These are phyloP conservation scores for Pterulicium gracile DNA, from an alignment of 1,284 basidiomycete genomes.

Conservation along the genomic window DNA sequence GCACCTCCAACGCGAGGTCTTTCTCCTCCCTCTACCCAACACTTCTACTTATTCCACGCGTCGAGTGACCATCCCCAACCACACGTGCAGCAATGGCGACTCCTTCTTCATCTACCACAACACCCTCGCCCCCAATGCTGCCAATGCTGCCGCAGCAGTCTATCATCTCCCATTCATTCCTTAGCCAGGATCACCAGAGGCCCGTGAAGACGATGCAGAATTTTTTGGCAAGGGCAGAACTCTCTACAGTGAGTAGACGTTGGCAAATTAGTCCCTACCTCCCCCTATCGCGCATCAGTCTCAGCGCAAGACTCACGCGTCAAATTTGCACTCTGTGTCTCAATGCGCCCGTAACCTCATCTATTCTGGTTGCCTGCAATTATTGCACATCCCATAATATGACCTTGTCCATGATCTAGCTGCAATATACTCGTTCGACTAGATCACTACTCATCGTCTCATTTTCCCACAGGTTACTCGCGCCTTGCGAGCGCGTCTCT, in stretches of 20 bases:
- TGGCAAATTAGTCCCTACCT: constrained; percentile 5
- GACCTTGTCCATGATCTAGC: too few relatives aligned
- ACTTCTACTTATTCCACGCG: not conserved
- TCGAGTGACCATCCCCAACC: too few relatives aligned
- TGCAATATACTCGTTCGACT: too few relatives aligned
- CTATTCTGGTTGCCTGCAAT: too few relatives aligned
- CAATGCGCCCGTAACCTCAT: too few relatives aligned
- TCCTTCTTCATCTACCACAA: constrained; percentile 66
- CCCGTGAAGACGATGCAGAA: constrained; percentile 49
- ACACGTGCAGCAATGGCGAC: constrained; percentile 53
- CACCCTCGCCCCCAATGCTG: constrained; percentile 58
- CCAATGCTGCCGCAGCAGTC: constrained; percentile 28
- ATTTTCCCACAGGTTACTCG: constrained; percentile 57
- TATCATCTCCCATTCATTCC: constrained; percentile 10
- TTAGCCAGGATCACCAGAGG: not conserved
- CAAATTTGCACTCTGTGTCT: too few relatives aligned
- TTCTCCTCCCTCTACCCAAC: constrained; percentile 24
- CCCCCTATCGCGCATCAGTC: not conserved
- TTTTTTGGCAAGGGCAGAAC: constrained; percentile 62
- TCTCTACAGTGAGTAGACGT: constrained; percentile 54
- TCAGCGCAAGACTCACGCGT: too few relatives aligned
- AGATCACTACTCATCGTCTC: constrained; percentile 16
- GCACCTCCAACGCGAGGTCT: constrained; percentile 24
- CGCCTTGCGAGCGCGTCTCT: constrained; percentile 61
- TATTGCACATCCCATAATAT: too few relatives aligned